Conservation (phyloP, 768 basidiomycete species). For the Pulveroboletus ravenelii region DNA sequence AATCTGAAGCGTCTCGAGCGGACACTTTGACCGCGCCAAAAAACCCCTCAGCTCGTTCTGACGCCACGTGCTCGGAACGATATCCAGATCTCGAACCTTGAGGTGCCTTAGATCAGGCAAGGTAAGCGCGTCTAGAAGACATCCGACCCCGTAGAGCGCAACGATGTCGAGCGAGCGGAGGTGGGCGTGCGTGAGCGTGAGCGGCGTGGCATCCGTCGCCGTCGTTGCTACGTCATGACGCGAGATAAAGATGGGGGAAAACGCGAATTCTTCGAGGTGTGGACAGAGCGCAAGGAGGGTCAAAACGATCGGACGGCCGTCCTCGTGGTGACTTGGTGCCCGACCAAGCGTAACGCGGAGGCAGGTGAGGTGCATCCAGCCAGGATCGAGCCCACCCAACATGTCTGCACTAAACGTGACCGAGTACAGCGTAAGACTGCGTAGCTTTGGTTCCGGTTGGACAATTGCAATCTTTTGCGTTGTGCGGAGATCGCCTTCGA, state of each 20-base stretch:
- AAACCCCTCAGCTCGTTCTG: slow-evolving; percentile 14
- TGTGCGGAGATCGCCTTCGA: slow-evolving; percentile 6
- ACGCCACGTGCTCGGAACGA: slow-evolving; percentile 14
- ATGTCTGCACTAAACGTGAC: background rate
- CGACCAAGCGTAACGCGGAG: slow-evolving; percentile 5
- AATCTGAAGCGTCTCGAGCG: slow-evolving; percentile 14
- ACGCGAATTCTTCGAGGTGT: slow-evolving; percentile 10
- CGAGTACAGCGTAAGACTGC: slow-evolving; percentile 12
- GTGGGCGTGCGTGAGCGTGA: slow-evolving; percentile 9
- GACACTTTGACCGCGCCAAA: slow-evolving; percentile 18
- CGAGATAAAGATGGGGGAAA: slow-evolving; percentile 6
- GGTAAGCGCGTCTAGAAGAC: slow-evolving; percentile 12
- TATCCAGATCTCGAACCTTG: slow-evolving; percentile 12
- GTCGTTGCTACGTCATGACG: background rate
- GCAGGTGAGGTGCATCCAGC: slow-evolving; percentile 14
- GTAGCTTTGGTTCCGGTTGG: slow-evolving; percentile 4
- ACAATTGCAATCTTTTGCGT: slow-evolving; percentile 6
- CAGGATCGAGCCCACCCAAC: slow-evolving; percentile 9
- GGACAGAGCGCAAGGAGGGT: slow-evolving; percentile 18
- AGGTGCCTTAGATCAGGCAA: slow-evolving; percentile 11
- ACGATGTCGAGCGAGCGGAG: slow-evolving; percentile 11
- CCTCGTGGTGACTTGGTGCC: background rate
- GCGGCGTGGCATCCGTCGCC: background rate
- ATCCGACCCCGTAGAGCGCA: background rate
- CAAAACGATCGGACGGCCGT: background rate